Conservation (phyloP, 371 early-diverging fungal species). For the Mucor circinelloides region DNA sequence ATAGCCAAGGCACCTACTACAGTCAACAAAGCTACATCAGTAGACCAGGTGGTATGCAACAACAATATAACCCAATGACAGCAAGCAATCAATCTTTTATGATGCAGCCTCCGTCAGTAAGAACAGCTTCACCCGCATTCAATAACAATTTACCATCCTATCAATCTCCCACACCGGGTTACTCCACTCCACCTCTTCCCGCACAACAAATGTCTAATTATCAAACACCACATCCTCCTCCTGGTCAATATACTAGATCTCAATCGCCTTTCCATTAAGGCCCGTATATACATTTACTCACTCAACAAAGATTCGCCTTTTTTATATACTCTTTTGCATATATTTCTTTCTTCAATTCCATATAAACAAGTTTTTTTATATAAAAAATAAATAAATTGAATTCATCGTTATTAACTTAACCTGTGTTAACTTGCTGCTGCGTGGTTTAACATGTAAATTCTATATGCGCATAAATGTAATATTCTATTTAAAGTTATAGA, state of each 20-base stretch:
- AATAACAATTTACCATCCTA: slow-evolving; percentile 7
- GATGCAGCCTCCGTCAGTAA: slow-evolving; percentile 12
- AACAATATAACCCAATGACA: slow-evolving; percentile 5
- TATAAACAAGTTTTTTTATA: not conserved
- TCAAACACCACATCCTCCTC: not conserved
- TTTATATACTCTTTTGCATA: not conserved
- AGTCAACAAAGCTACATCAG: slow-evolving; percentile 30
- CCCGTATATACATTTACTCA: not conserved
- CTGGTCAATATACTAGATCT: slow-evolving; percentile 6
- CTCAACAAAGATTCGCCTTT: not conserved
- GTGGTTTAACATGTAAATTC: too few relatives aligned
- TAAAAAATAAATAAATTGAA: not conserved
- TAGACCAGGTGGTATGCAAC: slow-evolving; percentile 9
- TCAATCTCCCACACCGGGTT: not conserved
- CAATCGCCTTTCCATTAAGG: slow-evolving; percentile 12
- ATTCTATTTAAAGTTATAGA: too few relatives aligned
- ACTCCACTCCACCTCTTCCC: slow-evolving; percentile 4
- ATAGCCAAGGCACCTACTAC: slow-evolving; percentile 42
- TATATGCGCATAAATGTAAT: too few relatives aligned
- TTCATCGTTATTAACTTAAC: too few relatives aligned
- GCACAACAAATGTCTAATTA: not conserved
- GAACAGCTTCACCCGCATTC: slow-evolving; percentile 18
- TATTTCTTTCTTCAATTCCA: not conserved
- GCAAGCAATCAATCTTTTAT: slow-evolving; percentile 13
- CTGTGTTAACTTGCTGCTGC: too few relatives aligned